These are phyloP conservation scores for Vaccinium corymbosum DNA, from an alignment of 148 eudicot genomes.

Conservation along the genomic window DNA sequence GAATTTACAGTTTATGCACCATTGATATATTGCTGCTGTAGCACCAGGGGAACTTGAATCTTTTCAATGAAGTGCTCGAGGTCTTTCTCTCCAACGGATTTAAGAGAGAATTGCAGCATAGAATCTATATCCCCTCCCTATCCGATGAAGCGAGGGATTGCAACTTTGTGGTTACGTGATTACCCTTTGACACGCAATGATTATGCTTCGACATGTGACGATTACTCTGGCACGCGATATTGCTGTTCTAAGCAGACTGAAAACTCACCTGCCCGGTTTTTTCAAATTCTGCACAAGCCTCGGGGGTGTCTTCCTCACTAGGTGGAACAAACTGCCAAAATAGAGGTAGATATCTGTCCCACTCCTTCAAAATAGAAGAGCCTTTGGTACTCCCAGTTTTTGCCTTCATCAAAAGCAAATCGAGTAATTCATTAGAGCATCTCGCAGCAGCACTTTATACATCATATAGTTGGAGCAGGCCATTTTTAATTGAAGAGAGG, in stretches of 20 bases:
- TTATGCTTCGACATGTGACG: background rate
- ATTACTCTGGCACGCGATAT: background rate
- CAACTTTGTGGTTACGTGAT: background rate
- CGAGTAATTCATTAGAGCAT: background rate
- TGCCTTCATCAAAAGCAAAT: constrained; percentile 46
- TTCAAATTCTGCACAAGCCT: constrained; percentile 80
- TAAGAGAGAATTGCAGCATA: background rate
- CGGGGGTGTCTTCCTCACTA: constrained; percentile 99
- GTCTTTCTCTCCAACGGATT: background rate
- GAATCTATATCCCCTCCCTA: background rate
- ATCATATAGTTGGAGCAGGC: background rate
- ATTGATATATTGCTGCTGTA: background rate
- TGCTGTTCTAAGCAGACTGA: constrained; percentile 44
- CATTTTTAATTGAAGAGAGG: background rate
- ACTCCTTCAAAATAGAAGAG: constrained; percentile 73
- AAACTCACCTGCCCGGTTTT: constrained; percentile 60
- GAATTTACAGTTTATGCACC: constrained; percentile 9
- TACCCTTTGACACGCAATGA: background rate
- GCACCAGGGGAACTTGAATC: background rate
- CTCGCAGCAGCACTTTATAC: background rate
- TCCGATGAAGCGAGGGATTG: background rate
- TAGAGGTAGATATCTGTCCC: constrained; percentile 86
- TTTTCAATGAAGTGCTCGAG: background rate
- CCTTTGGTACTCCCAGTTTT: constrained; percentile 96
- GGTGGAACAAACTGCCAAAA: constrained; percentile 99